Base-by-base conservation (phyloP, 2,329 filamentous ascomycete species). In the Coniochaeta prunicola region DNA sequence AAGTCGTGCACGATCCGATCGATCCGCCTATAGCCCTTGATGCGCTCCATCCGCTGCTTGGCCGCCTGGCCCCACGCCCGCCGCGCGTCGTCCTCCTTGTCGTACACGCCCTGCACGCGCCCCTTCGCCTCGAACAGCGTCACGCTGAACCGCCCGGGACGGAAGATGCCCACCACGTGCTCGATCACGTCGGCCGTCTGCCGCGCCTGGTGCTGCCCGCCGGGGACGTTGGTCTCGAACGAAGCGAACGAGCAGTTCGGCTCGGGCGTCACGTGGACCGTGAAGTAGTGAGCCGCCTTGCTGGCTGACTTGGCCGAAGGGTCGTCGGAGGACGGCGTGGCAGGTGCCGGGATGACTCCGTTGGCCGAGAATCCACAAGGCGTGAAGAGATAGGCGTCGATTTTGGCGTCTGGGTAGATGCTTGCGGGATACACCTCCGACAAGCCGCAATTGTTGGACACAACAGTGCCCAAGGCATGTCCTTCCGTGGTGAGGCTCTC, bases 331-430 rank as follows among this genome's bases (percentile, higher is more conserved):
- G 53, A 21, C 5, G 30, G 79, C 34, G 84, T 77, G 15, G 82
- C 77, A 0, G 90, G 86, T 55, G 91, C 87, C 7, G 94, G 94
- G 45, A 99, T 84, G 21, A 99, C 92, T 57, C 92, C 94, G 69
- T 99, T 99, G 72, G 94, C 94, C 7, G 92, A 97, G 76, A 96
- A 99, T 60, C 94, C 94, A 69, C 94, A 99, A 0, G 94, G 94
- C 0, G 90, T 92, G 78, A 99, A 99, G 58, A 97, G 84, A 73
- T 97, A 99, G 24, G 94, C 91, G 67, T 99, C 94, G 64, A 99
- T 91, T 60, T 91, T 89, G 24, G 94, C 90, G 66, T 97, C 93
- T 0, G 94, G 92, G 70, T 96, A 97, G 73, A 89, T 88, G 60
- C 86, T 86, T 50, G 85, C 86, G 5, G 94, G 89, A 68, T 97